phyloP scores from a whole-genome alignment of 768 basidiomycete species.

The Xanthoconium stramineum region DNA sequence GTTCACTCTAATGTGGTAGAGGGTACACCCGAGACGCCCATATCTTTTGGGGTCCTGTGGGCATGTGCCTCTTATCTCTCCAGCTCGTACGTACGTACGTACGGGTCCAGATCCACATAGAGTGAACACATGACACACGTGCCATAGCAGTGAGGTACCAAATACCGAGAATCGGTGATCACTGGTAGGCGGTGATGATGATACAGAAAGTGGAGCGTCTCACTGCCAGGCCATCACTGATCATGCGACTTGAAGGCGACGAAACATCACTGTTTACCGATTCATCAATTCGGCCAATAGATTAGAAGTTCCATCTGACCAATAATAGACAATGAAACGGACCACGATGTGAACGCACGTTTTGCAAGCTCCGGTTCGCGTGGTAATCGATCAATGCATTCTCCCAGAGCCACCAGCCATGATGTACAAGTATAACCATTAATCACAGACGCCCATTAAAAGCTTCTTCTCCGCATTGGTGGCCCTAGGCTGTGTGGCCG shows the following conservation, averaged over 20 bases:
- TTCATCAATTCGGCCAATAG: not conserved
- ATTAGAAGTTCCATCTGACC: not conserved
- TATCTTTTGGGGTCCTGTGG: constrained; percentile 16
- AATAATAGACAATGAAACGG: not conserved
- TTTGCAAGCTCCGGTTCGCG: constrained; percentile 3
- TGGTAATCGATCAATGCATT: not conserved
- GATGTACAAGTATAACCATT: not conserved
- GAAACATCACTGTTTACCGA: not conserved
- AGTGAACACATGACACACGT: constrained; percentile 7
- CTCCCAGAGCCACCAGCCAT: not conserved
- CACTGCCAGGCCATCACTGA: not conserved
- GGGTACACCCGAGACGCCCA: constrained; percentile 6
- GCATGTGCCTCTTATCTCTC: constrained; percentile 18
- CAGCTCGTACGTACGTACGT: constrained; percentile 22
- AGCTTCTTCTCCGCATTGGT: not conserved
- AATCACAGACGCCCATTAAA: not conserved
- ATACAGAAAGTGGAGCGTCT: not conserved
- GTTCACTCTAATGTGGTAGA: constrained; percentile 12
- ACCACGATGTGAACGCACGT: not conserved
- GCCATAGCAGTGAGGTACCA: not conserved
- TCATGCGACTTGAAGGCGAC: not conserved
- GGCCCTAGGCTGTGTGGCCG: not conserved
- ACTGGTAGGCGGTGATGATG: not conserved
- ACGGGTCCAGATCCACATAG: constrained; percentile 6
- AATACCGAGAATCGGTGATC: not conserved